Percentiles rank a stretch among this genome's conserved stretches.
Evolutionary conservation across 2,329 filamentous ascomycete species (phyloP).

Genomic region (Ascochyta koolunga): DNA sequence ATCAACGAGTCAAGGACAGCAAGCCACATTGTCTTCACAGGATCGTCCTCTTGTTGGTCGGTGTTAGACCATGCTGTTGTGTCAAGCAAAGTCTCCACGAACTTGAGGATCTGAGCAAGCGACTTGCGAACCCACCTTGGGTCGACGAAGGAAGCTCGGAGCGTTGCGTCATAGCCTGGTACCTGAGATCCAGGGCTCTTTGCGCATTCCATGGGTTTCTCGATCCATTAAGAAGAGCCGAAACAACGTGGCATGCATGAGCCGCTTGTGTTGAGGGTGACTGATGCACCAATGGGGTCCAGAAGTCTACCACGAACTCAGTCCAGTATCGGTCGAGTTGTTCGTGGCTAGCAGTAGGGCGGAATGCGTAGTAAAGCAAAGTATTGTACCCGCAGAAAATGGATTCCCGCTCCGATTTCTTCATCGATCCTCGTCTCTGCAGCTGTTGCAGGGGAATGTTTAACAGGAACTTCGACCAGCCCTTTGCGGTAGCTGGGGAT

Average conservation of each 20-base stretch:
- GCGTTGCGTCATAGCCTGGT: constrained; percentile 53
- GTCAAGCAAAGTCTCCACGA: constrained; percentile 61
- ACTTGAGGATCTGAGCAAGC: constrained; percentile 66
- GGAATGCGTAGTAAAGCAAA: constrained; percentile 57
- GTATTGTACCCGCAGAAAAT: constrained; percentile 75
- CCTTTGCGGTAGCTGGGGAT: constrained; percentile 61
- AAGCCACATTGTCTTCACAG: constrained; percentile 66
- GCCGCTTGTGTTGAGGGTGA: constrained; percentile 30
- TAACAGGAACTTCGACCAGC: constrained; percentile 43
- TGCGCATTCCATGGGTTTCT: constrained; percentile 75
- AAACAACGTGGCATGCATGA: constrained; percentile 66
- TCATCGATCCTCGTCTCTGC: constrained; percentile 62
- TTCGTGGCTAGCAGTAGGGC: constrained; percentile 68
- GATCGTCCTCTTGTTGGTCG: constrained; percentile 45
- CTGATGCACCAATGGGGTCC: constrained; percentile 49
- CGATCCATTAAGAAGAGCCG: constrained; percentile 69
- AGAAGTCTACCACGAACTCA: constrained; percentile 69
- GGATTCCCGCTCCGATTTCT: constrained; percentile 65
- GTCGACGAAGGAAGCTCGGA: constrained; percentile 86
- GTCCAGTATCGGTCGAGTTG: constrained; percentile 82
- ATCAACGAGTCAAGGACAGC: constrained; percentile 68
- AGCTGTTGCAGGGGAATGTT: constrained; percentile 38
- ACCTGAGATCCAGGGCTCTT: constrained; percentile 66
- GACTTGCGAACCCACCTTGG: constrained; percentile 85
- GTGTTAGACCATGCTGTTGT: constrained; percentile 54